Conservation (phyloP, 164 flowering plant species). For the Sedum album region DNA sequence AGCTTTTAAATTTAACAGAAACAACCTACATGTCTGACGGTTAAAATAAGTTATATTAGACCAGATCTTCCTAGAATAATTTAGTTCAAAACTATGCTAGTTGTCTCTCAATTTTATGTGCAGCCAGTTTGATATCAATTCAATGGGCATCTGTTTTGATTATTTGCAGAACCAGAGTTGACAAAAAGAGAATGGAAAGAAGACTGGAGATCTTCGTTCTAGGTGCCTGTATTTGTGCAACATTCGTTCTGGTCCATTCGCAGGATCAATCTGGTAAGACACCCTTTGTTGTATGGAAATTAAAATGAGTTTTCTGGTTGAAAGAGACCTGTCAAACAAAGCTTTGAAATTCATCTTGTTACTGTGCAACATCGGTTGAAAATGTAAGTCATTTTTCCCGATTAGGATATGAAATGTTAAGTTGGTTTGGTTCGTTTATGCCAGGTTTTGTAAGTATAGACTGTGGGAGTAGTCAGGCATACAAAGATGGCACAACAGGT, state of each 20-base stretch:
- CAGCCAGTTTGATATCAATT: neutral
- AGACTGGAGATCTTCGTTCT: neutral
- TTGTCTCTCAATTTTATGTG: neutral
- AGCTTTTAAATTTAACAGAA: neutral
- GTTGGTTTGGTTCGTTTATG: neutral
- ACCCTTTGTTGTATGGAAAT: no score
- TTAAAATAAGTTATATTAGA: neutral
- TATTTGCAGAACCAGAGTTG: neutral
- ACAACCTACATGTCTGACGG: neutral
- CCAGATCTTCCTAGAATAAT: neutral
- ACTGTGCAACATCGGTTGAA: neutral
- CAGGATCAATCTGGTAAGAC: no score
- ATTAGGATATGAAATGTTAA: neutral
- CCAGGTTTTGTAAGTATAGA: conserved; percentile 13
- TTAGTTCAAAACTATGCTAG: neutral
- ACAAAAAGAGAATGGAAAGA: neutral
- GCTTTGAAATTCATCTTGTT: neutral
- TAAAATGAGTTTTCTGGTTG: no score
- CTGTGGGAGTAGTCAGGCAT: conserved; percentile 1
- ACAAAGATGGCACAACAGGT: conserved; percentile 1
- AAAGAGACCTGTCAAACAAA: no score
- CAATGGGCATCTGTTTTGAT: no score
- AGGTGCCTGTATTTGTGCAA: neutral
- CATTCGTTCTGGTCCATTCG: neutral
- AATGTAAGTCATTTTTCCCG: neutral